Evolutionary conservation across 768 basidiomycete species (phyloP).

Genomic region (Rhizopogon salebrosus): DNA sequence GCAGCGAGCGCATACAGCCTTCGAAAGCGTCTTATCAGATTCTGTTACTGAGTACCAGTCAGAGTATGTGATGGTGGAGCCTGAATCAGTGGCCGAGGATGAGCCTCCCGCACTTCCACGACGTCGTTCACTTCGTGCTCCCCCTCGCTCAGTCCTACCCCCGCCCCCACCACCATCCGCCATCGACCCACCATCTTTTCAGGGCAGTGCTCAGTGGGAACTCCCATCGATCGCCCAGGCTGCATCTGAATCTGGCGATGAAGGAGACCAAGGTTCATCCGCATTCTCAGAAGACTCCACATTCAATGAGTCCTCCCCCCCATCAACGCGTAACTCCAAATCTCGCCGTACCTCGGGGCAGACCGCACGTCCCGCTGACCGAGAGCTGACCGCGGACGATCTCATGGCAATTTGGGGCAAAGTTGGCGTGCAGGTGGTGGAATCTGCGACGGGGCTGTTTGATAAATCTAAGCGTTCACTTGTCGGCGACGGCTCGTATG

Average conservation of each 20-base stretch:
- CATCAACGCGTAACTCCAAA: constrained; percentile 14
- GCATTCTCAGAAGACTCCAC: constrained; percentile 63
- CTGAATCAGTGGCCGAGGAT: constrained; percentile 34
- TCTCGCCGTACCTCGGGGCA: constrained; percentile 9
- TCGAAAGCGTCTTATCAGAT: constrained; percentile 1
- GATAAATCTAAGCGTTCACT: constrained; percentile 75
- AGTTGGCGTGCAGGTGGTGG: constrained; percentile 70
- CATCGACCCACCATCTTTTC: constrained; percentile 26
- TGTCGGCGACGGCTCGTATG: constrained; percentile 81
- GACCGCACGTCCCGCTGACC: constrained; percentile 22
- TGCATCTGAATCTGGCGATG: constrained; percentile 51
- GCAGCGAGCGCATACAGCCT: not conserved
- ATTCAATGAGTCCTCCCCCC: constrained; percentile 23
- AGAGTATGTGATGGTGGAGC: constrained; percentile 64
- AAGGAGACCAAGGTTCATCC: constrained; percentile 41
- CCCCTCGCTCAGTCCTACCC: constrained; percentile 21
- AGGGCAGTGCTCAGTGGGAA: constrained; percentile 59
- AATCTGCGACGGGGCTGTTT: constrained; percentile 59
- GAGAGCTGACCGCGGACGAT: constrained; percentile 52
- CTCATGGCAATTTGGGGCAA: constrained; percentile 66
- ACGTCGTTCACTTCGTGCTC: constrained; percentile 25
- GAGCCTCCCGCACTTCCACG: constrained; percentile 35
- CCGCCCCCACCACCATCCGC: constrained; percentile 35
- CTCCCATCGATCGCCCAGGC: constrained; percentile 55
- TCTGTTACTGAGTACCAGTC: constrained; percentile 25